Percentiles rank a stretch among this genome's conserved stretches.
Evolutionary conservation across 2,329 filamentous ascomycete species (phyloP).

Genomic region (Daldinia eschscholtzii): DNA sequence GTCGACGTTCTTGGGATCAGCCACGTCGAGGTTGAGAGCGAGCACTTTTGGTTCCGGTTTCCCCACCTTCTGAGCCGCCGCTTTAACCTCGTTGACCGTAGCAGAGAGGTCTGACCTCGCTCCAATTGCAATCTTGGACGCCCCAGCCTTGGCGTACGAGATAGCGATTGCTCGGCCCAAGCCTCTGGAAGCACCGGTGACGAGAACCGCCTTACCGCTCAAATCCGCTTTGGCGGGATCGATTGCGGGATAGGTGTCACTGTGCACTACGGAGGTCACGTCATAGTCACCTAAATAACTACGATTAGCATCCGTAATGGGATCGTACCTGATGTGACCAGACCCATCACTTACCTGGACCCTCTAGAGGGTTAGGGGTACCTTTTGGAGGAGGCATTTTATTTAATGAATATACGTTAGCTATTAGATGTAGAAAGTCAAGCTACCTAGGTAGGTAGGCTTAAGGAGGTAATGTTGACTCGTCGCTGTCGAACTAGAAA

Average conservation of each 20-base stretch:
- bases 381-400: conserved; percentile 48
- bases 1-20: conserved; percentile 52
- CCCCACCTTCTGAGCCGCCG: conserved; percentile 45
- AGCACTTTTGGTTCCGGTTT: conserved; percentile 50
- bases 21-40: conserved; percentile 53
- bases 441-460: too few relatives aligned
- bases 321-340: neutral
- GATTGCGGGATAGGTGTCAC: conserved; percentile 53
- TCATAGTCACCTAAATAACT: conserved; percentile 46
- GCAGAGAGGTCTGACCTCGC: conserved; percentile 47
- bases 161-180: conserved; percentile 52
- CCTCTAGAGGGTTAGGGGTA: conserved; percentile 42
- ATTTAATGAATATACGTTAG: neutral
- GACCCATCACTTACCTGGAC: conserved; percentile 41
- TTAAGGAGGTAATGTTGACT: neutral
- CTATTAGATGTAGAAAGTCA: too few relatives aligned
- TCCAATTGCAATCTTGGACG: conserved; percentile 54
- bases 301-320: conserved; percentile 13
- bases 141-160: conserved; percentile 54
- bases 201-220: conserved; percentile 52
- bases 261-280: conserved; percentile 50
- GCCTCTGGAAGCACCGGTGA: conserved; percentile 55
- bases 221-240: conserved; percentile 49
- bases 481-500: neutral
- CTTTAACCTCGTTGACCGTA: conserved; percentile 45